Base-by-base conservation (phyloP, 2,329 filamentous ascomycete genomes). In the Fusarium goolgardi region DNA sequence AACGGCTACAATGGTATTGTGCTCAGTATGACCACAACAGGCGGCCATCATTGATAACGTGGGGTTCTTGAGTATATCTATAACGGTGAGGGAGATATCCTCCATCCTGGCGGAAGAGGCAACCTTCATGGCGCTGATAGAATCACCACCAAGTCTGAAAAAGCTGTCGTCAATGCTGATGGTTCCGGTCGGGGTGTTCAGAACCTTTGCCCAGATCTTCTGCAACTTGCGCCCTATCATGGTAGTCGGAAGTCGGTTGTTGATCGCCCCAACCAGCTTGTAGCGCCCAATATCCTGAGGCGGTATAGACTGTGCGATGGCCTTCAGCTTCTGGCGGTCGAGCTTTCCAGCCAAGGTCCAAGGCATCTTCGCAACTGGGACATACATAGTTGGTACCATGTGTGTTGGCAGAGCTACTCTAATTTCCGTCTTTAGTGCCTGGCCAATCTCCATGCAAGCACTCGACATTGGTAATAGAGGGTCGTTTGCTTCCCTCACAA, bases 311-410 rank as follows among this genome's bases (percentile, higher is more conserved):
- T 58, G 51, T 3, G 31, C 59, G 3, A 72, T 63, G 7, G 40
- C 3, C 34, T 61, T 70, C 16, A 82, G 75, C 4, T 73, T 78
- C 68, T 80, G 80, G 25, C 82, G 80, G 58, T 84, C 81, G 0
- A 78, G 77, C 71, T 84, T 84, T 1, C 81, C 81, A 4, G 81
- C 80, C 5, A 80, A 72, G 3, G 81, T 70, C 21, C 78, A 75
- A 1, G 81, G 81, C 75, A 83, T 81, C 40, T 74, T 72, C 3
- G 66, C 57, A 1, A 83, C 59, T 3, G 81, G 80, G 10, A 83
- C 77, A 27, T 80, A 82, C 3, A 78, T 75, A 1, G 77, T 76
- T 6, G 81, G 81, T 0, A 83, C 75, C 81, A 83, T 83, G 69
- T 83, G 82, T 2, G 56, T 39, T 6, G 71, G 71, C 0, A 73